Evolutionary conservation across 2,329 filamentous ascomycete genomes (phyloP), one percentile per base, ranked within the genome.

Genomic region (Aspergillus neoniger): DNA sequence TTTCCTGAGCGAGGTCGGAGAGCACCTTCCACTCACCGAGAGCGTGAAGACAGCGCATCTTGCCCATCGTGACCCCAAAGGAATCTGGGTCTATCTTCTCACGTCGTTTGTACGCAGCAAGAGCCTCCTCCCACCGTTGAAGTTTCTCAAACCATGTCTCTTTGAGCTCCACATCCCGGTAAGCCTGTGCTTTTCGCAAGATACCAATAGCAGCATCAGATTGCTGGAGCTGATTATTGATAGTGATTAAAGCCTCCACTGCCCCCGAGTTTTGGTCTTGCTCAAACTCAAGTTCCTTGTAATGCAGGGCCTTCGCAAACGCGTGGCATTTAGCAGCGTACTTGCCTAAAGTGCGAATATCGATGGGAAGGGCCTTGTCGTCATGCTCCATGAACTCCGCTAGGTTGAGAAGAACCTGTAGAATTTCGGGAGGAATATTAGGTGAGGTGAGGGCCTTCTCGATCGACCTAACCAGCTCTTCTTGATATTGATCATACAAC

Each of bases 341-440:
- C 72, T 94, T 90, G 32, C 96, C 96, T 10, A 99, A 84, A 9
- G 95, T 92, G 52, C 95, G 85, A 65, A 99, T 97, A 72, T 99
- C 96, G 64, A 99, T 99, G 1, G 95, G 95, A 55, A 99, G 81
- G 14, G 96, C 94, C 76, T 99, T 99, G 75, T 99, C 95, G 69
- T 99, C 96, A 72, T 99, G 95, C 74, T 99, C 95, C 95, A 99
- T 99, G 76, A 99, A 99, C 74, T 99, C 95, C 21, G 95, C 95
- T 54, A 99, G 84, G 71, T 99, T 99, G 52, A 99, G 86, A 28
- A 99, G 82, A 53, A 97, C 89, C 62, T 96, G 94, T 8, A 99
- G 82, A 66, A 99, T 89, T 75, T 99, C 96, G 0, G 96, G 95
- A 0, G 95, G 94, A 12, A 99, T 96, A 68, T 97, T 94, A 55